These are phyloP conservation scores for Alternaria postmessia DNA, from an alignment of 2,329 filamentous ascomycete genomes.

Conservation along the genomic window DNA sequence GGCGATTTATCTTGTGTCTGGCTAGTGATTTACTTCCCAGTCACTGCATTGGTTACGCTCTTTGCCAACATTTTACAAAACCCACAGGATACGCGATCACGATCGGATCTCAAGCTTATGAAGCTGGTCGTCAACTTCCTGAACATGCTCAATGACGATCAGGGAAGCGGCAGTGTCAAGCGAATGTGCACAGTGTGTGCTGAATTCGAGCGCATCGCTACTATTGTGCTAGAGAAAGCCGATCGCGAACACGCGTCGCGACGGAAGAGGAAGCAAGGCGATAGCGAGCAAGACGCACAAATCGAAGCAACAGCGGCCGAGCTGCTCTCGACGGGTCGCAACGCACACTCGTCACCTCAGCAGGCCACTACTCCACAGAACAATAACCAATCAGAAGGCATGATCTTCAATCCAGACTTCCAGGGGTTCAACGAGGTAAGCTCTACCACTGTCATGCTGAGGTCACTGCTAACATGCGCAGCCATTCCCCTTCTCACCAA, in stretches of 20 bases:
- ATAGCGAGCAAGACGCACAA: constrained; percentile 58
- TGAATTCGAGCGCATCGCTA: constrained; percentile 96
- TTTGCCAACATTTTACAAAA: constrained; percentile 98
- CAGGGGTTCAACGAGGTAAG: constrained; percentile 50
- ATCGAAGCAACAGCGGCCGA: constrained; percentile 49
- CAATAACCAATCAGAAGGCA: constrained; percentile 23
- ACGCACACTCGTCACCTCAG: constrained; percentile 40
- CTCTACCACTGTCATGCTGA: background rate
- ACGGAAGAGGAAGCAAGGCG: constrained; percentile 80
- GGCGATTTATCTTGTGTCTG: constrained; percentile 95
- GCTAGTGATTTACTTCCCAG: constrained; percentile 96
- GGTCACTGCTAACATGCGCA: constrained; percentile 28
- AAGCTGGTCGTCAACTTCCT: constrained; percentile 91
- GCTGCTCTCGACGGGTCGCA: constrained; percentile 42
- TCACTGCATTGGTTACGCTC: constrained; percentile 90
- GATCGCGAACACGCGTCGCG: constrained; percentile 83
- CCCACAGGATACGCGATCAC: constrained; percentile 84
- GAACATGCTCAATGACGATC: constrained; percentile 86
- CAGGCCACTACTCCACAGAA: constrained; percentile 31
- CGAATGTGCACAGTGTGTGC: constrained; percentile 93
- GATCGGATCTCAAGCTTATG: constrained; percentile 91
- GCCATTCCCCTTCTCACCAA: constrained; percentile 52
- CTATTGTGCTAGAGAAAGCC: constrained; percentile 86
- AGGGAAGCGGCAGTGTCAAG: constrained; percentile 87
- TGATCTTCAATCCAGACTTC: constrained; percentile 49